These are phyloP conservation scores for Fimicolochytrium jonesii DNA, from an alignment of 192 early-diverging fungal species.

Conservation along the genomic window DNA sequence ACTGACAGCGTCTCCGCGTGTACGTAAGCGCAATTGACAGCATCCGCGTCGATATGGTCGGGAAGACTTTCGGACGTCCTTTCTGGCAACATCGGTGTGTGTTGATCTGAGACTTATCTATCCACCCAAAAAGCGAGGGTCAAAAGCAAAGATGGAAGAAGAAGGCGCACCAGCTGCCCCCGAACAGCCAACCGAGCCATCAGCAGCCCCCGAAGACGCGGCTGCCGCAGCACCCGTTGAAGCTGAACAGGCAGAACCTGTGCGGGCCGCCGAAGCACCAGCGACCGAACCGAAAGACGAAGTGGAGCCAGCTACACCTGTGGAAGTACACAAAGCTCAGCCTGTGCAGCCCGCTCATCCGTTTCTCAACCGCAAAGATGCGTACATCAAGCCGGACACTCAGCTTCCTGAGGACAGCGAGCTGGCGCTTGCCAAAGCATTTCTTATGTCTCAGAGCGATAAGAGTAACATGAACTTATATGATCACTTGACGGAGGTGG, in stretches of 20 bases:
- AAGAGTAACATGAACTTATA: slow-evolving; percentile 44
- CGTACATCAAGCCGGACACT: slow-evolving; percentile 27
- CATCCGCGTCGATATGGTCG: too few species aligned
- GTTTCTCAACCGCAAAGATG: slow-evolving; percentile 36
- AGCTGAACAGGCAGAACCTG: neutral
- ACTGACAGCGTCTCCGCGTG: too few species aligned
- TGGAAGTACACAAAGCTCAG: neutral
- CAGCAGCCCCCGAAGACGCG: slow-evolving; percentile 5
- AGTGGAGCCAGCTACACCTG: neutral
- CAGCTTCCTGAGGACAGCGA: slow-evolving; percentile 44
- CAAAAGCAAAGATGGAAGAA: too few species aligned
- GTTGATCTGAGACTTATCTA: too few species aligned
- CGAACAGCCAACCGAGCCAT: too few species aligned
- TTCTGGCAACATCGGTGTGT: too few species aligned
- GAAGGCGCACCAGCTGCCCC: too few species aligned
- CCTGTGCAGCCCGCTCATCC: slow-evolving; percentile 10
- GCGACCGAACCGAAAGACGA: neutral
- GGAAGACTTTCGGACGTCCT: too few species aligned
- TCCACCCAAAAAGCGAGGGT: too few species aligned
- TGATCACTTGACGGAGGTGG: slow-evolving; percentile 45
- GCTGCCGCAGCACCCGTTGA: slow-evolving; percentile 1
- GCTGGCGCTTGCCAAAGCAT: slow-evolving; percentile 44
- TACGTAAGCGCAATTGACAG: too few species aligned
- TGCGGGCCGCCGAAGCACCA: slow-evolving; percentile 9
- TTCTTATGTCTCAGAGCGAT: slow-evolving; percentile 37